A percentile compares a stretch with the other conserved stretches of the same genome.
phyloP scores from a whole-genome alignment of 768 basidiomycete species.

The Amanita fuliginea region DNA sequence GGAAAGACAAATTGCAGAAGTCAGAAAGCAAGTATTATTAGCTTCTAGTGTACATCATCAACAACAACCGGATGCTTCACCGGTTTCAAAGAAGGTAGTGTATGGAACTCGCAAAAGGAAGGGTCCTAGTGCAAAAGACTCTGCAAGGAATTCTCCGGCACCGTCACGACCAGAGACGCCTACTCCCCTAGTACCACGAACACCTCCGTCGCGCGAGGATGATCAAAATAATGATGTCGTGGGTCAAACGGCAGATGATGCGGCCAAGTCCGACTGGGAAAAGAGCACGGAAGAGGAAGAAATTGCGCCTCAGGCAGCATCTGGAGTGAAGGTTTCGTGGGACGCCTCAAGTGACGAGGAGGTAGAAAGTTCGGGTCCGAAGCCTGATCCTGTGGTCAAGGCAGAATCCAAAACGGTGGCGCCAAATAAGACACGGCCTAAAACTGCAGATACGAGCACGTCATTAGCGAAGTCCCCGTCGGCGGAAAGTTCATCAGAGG shows the following conservation, averaged over 20 bases:
- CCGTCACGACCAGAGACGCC: conserved; percentile 45
- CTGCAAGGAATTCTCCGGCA: conserved; percentile 38
- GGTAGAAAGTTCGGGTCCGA: conserved; percentile 8
- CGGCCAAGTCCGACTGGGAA: conserved; percentile 51
- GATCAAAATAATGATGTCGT: conserved; percentile 19
- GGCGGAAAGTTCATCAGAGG: conserved; percentile 26
- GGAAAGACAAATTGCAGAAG: conserved; percentile 83
- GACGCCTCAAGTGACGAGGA: conserved; percentile 38
- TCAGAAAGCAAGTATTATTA: conserved; percentile 82
- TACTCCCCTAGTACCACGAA: conserved; percentile 20
- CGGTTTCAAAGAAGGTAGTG: conserved; percentile 58
- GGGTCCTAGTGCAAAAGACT: conserved; percentile 37
- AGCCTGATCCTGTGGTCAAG: conserved; percentile 11
- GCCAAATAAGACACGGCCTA: conserved; percentile 13
- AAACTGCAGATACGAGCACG: conserved; percentile 5
- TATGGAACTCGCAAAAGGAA: conserved; percentile 85
- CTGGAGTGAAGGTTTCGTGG: conserved; percentile 34
- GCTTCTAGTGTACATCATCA: conserved; percentile 68
- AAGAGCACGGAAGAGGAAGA: conserved; percentile 49
- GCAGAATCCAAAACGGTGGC: conserved; percentile 14
- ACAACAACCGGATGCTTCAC: conserved; percentile 21
- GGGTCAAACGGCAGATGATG: conserved; percentile 11
- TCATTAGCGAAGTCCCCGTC: not conserved
- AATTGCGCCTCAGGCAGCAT: conserved; percentile 11
- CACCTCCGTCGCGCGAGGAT: conserved; percentile 16